These are phyloP conservation scores for Starmerella davenportii DNA, from an alignment of 805 yeast genomes.

Conservation along the genomic window DNA sequence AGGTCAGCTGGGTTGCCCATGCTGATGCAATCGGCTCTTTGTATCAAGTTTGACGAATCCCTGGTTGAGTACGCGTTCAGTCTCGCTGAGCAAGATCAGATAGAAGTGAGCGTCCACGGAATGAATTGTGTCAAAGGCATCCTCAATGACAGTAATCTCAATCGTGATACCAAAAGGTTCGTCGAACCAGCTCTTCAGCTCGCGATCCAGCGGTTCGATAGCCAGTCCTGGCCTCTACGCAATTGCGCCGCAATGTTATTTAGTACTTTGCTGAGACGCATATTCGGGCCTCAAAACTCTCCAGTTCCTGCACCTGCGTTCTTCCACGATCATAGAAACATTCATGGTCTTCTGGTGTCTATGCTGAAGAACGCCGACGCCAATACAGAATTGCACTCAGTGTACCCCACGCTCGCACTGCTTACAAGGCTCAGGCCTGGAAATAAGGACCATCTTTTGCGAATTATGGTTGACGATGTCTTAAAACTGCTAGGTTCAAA, in stretches of 20 bases:
- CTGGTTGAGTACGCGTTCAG: constrained; percentile 36
- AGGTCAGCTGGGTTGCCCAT: constrained; percentile 87
- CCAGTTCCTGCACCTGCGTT: constrained; percentile 43
- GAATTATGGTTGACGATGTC: constrained; percentile 32
- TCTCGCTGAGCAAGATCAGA: constrained; percentile 29
- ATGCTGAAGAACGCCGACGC: constrained; percentile 13
- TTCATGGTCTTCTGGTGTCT: constrained; percentile 31
- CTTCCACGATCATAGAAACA: constrained; percentile 43
- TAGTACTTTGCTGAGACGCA: constrained; percentile 59
- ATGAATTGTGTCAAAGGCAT: constrained; percentile 65
- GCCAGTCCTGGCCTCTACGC: constrained; percentile 65
- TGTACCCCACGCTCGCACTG: constrained; percentile 61
- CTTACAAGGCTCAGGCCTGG: constrained; percentile 50
- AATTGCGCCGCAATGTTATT: constrained; percentile 90
- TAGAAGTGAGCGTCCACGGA: constrained; percentile 58
- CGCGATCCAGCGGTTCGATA: constrained; percentile 44
- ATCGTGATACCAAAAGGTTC: constrained; percentile 33
- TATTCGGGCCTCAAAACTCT: constrained; percentile 41
- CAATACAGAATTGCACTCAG: constrained; percentile 28
- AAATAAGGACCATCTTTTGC: constrained; percentile 32
- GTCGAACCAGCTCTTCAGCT: constrained; percentile 42
- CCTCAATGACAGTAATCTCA: constrained; percentile 52
- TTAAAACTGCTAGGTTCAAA: constrained; percentile 32
- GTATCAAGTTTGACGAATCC: constrained; percentile 20
- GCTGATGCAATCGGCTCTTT: constrained; percentile 32